Evolutionary conservation across 352 stramenopile species (phyloP), one percentile per base, ranked within the genome.

Genomic region (Phytopythium sindhum): DNA sequence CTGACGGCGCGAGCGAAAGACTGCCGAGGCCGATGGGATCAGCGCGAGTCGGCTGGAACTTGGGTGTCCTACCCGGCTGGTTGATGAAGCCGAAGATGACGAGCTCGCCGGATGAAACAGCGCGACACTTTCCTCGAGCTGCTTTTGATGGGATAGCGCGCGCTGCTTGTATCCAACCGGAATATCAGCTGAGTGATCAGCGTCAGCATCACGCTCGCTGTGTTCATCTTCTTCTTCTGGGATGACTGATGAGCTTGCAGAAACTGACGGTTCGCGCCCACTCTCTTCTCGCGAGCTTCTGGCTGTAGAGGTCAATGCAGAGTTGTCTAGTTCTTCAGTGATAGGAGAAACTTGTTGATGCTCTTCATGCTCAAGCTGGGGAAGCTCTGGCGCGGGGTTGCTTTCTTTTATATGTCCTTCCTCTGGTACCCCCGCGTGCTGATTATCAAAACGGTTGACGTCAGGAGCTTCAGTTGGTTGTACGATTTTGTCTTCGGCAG

Each of bases 1-100:
- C 50, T 75, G 55, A 1, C 68, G 71, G 14, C 75, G 77, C 15
- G 73, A 68, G 8, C 77, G 81, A 26, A 77, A 67, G 21, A 73
- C 59, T 14, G 65, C 60, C 1, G 64, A 61, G n/a, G 52, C 52
- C 2, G 52, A 44, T n/a, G 52, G 21, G 14, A n/a, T n/a, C 31
- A 31, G 10, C 4, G 29, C 5, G 4, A 12, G 14, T 4, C 48
- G 48, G 2, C 48, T 33, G 29, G 48, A 39, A 0, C 1, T 39
- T 10, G 35, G 54, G 8, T 47, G 6, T 17, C 54, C 39, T 4
- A 6, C 6, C 2, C 54, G 56, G 42, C 56, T 61, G 2, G 56
- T 61, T n/a, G 56, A 61, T 4, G 41, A 37, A 10, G 39, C 41
- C 1, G 56, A 61, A 14, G 57, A 54, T 14, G 56, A 63, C n/a